Evolutionary conservation across 768 basidiomycete species (phyloP), one percentile per base, ranked within the genome.

Genomic region (Boletellus sp.): DNA sequence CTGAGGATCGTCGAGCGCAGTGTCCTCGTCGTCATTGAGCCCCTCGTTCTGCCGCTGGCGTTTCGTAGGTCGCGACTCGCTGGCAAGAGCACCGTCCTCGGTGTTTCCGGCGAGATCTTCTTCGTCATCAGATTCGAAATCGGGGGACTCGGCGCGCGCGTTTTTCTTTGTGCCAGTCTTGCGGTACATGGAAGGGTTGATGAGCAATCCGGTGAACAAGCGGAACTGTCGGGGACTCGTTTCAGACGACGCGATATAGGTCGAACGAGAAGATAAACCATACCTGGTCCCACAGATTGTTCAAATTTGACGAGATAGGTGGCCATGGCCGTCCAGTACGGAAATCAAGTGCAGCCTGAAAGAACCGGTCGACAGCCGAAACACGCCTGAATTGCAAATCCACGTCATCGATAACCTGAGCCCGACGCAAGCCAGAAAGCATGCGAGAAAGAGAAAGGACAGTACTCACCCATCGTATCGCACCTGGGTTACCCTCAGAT

Each of bases 201-300:
- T 69, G 6, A 81, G 72, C 11, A 88, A 69, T 20, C 86, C 86
- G 15, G 74, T 61, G 58, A 76, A 89, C 33, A 83, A 57, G 16
- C 81, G 78, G 59, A 84, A 83, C 87, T 88, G 17, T 0, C 7
- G 7, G 57, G 9, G 2, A 6, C 6, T 16, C 17, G n/a, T n/a
- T 28, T 67, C 37, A 63, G 55, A 40, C 12, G 28, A 12, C 3
- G 17, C 10, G 1, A 34, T 0, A 16, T 11, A 23, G 12, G 32
- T 23, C 1, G 1, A 10, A 17, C 20, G 28, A 48, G 45, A 35
- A 49, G 45, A 35, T 38, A n/a, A n/a, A n/a, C 59, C 67, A 15
- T 60, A 87, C 87, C 66, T 82, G 78, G 54, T 88, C 83, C 82
- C 85, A 90, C 15, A 84, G 69, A 35, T 70, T 69, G 9, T 67